Conservation (phyloP, 176 grass and related monocot species). For the Miscanthus lutarioriparius region DNA sequence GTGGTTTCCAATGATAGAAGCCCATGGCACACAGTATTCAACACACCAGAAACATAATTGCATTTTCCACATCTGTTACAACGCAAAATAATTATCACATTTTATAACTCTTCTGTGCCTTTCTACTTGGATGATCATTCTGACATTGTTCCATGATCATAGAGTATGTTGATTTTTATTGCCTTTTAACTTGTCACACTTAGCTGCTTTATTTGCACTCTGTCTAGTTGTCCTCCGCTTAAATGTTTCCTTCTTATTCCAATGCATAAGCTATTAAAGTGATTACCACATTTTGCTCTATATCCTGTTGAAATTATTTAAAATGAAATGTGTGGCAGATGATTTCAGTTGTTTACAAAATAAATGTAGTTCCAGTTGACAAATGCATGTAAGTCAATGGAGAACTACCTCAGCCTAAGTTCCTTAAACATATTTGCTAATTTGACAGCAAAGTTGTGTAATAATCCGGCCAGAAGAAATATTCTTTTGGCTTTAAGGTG, state of each 20-base stretch:
- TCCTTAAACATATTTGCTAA: conserved; percentile 10
- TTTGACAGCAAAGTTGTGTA: background rate
- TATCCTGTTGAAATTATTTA: conserved; percentile 9
- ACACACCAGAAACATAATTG: background rate
- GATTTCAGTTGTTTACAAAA: conserved; percentile 13
- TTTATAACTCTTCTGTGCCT: background rate
- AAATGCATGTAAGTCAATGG: conserved; percentile 7
- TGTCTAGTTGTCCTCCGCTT: background rate
- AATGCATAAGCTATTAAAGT: conserved; percentile 10
- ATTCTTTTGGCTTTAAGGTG: background rate
- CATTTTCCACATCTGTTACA: background rate
- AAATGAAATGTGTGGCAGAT: conserved; percentile 1
- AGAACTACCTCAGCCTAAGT: conserved; percentile 8
- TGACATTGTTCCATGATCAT: conserved; percentile 6
- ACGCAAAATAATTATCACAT: background rate
- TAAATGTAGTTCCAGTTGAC: background rate
- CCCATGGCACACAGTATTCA: conserved; percentile 1
- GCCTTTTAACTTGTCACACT: background rate
- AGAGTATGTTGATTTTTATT: background rate
- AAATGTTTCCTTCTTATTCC: background rate
- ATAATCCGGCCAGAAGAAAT: background rate
- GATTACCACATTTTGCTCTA: background rate
- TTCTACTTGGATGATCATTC: background rate
- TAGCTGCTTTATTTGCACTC: background rate
- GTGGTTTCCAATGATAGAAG: background rate